These are phyloP conservation scores for Carex littledalei DNA, from an alignment of 176 grass and related monocot species.

Conservation along the genomic window DNA sequence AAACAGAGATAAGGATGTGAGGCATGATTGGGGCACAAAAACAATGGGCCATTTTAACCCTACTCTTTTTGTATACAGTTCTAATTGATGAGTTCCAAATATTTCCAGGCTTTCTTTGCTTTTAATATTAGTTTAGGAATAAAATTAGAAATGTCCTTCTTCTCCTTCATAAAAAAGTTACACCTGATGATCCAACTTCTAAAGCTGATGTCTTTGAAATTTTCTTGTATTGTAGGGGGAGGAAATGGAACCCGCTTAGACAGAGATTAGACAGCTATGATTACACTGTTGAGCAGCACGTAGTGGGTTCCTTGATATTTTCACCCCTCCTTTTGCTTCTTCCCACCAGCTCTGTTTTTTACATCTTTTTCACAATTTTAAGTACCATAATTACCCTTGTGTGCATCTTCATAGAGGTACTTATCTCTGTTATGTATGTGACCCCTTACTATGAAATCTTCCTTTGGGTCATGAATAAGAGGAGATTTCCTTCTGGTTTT, in stretches of 20 bases:
- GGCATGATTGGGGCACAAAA: no score
- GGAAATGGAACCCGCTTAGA: slow-evolving; percentile 84
- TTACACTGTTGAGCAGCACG: slow-evolving; percentile 92
- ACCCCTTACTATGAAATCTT: slow-evolving; percentile 63
- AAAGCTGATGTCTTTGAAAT: not conserved
- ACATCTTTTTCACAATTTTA: slow-evolving; percentile 90
- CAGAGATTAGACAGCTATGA: slow-evolving; percentile 82
- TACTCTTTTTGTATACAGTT: not conserved
- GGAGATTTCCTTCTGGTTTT: slow-evolving; percentile 79
- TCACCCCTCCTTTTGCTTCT: slow-evolving; percentile 83
- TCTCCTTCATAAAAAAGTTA: slow-evolving; percentile 12
- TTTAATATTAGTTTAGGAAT: not conserved
- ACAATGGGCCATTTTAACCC: no score
- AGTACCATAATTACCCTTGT: slow-evolving; percentile 48
- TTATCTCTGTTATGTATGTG: slow-evolving; percentile 57
- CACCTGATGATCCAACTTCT: slow-evolving; percentile 1
- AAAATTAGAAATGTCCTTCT: not conserved
- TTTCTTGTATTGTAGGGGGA: slow-evolving; percentile 53
- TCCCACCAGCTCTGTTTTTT: slow-evolving; percentile 80
- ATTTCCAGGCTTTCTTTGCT: not conserved
- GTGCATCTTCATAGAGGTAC: slow-evolving; percentile 49
- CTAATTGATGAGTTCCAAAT: not conserved
- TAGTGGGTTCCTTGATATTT: slow-evolving; percentile 88
- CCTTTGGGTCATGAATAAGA: slow-evolving; percentile 48
- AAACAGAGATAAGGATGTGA: no score